Base-by-base conservation (phyloP, 1,284 basidiomycete species). In the Papiliotrema nemorosa region DNA sequence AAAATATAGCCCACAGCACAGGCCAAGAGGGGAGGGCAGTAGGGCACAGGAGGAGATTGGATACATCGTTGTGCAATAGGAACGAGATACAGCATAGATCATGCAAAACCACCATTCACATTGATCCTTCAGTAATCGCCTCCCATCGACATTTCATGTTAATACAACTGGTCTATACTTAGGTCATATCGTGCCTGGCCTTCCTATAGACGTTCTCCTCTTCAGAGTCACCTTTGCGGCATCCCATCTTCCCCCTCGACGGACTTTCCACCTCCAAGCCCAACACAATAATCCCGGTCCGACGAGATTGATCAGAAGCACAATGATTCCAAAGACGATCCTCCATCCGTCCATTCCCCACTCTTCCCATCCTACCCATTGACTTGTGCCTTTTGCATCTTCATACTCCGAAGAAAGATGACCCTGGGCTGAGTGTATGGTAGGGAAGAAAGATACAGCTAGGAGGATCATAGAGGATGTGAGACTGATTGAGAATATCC, bases 1-100 rank as follows among this genome's bases (percentile, higher is more conserved):
- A 86, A 89, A 67, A 77, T 90, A 36, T 90, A 79, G 18, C 4
- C 24, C 36, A 24, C n/a, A n/a, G n/a, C n/a, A n/a, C n/a, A n/a
- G n/a, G n/a, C n/a, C 12, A 3, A 29, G 27, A 20, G 35, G 20
- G 33, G 35, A 12, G 45, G 24, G n/a, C n/a, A 26, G 12, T 7
- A 13, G 40, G 24, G 21, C 21, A 21, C 12, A 9, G 37, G 13
- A 21, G 9, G 12, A 21, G 20, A 20, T 20, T 39, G 37, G 31
- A n/a, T 34, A n/a, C 31, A 39, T 14, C 37, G 37, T 34, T 34
- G 31, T 34, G 31, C 31, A 34, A 10, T 34, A 34, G 10, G 10
- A 34, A 34, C n/a, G n/a, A 34, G 10, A 34, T 34, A 34, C 31
- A 34, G n/a, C n/a, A n/a, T n/a, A n/a, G n/a, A n/a, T 10, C 31